A percentile compares a stretch with the other conserved stretches of the same genome.
These are phyloP conservation scores for Penicillium paneum DNA, from an alignment of 2,329 filamentous ascomycete species.

Conservation along the genomic window DNA sequence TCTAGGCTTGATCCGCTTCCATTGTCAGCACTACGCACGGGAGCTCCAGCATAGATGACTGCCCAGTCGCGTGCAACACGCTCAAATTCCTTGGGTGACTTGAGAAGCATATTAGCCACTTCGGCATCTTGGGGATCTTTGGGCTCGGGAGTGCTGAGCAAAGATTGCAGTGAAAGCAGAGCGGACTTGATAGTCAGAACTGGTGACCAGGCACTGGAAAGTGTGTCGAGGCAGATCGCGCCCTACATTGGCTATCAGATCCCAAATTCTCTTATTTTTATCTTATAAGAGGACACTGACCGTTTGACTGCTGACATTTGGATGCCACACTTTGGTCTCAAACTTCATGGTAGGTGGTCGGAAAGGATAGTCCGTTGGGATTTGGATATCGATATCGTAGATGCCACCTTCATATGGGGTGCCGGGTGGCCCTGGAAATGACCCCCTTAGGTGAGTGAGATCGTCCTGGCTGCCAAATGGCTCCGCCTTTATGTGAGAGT, in stretches of 20 bases:
- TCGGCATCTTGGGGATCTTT: conserved; percentile 96
- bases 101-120: conserved; percentile 84
- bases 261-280: not conserved
- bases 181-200: conserved; percentile 96
- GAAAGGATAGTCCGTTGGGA: conserved; percentile 89
- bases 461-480: conserved; percentile 62
- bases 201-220: conserved; percentile 87
- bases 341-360: conserved; percentile 89
- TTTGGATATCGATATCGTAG: conserved; percentile 78
- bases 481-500: conserved; percentile 71
- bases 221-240: conserved; percentile 92
- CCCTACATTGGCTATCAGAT: conserved; percentile 59
- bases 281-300: conserved; percentile 51
- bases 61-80: conserved; percentile 88
- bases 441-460: conserved; percentile 77
- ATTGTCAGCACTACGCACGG: conserved; percentile 54
- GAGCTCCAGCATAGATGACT: conserved; percentile 75
- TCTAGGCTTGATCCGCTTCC: conserved; percentile 53
- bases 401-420: conserved; percentile 88
- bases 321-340: conserved; percentile 92
- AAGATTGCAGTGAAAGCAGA: conserved; percentile 85
- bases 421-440: conserved; percentile 81
- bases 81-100: conserved; percentile 73
- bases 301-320: conserved; percentile 91
- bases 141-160: conserved; percentile 89